Evolutionary conservation across 129 eudicot species (phyloP), one percentile per base, ranked within the genome.

Genomic region (Artemisia annua): DNA sequence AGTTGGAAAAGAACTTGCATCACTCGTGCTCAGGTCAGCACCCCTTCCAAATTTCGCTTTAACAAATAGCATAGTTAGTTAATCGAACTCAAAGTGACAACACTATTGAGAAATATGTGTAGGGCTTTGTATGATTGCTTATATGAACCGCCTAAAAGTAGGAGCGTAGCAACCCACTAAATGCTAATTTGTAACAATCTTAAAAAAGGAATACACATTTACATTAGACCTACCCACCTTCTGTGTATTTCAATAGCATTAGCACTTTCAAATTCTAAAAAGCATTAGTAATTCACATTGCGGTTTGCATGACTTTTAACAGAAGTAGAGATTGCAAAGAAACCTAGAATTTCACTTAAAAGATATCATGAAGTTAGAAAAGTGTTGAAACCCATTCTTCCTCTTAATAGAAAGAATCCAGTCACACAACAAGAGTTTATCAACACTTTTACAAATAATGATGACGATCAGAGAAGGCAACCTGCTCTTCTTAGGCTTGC

Each of bases 401-500:
- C 99, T 81, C 94, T 95, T 69, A 71, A 95, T 76, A 71, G 89
- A 77, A 80, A 85, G 75, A 82, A 95, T 72, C 19, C 79, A 20
- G 77, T 81, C 68, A 95, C 97, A 0, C 93, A 90, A 67, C 96
- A 95, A 83, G 99, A 90, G 79, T 78, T 88, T 63, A 90, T 90
- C 22, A 81, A 87, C 84, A 88, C 84, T 7, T 69, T 88, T 64
- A 77, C 89, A 16, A 97, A 95, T 65, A 73, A 74, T 57, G 89
- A 94, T 70, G 87, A 83, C 10, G 95, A 92, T 72, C 80, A 84
- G 39, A 80, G 85, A 67, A 82, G 87, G 50, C 99, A 86, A 54
- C 89, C 96, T 70, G 97, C 99, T 58, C 91, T 90, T 78, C 97
- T 88, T 56, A 85, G 99, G 85, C 97, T 95, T 74, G 97, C 99